Conservation (phyloP, 345 rosid species). For the Citrus sp. region DNA sequence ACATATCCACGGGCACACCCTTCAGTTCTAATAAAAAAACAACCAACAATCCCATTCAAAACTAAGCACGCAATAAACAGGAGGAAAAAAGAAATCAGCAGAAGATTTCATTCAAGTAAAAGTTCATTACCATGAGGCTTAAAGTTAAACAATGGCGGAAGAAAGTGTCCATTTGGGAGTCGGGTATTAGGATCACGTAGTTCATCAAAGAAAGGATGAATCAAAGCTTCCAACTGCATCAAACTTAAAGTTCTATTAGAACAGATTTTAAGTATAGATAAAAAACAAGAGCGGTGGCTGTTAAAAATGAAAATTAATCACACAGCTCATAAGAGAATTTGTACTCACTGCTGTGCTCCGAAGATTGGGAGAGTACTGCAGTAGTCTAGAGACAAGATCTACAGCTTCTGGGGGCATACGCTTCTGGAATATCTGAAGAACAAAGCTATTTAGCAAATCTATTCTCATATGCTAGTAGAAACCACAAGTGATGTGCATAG, state of each 20-base stretch:
- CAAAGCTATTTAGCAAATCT: neutral
- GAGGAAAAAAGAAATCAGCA: neutral
- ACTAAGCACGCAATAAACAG: neutral
- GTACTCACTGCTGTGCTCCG: slow-evolving; percentile 86
- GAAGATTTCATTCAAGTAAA: neutral
- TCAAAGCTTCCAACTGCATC: slow-evolving; percentile 74
- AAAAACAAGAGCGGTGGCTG: neutral
- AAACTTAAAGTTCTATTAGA: neutral
- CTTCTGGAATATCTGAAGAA: slow-evolving; percentile 80
- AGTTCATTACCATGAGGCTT: slow-evolving; percentile 70
- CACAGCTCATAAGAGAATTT: neutral
- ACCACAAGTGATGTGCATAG: neutral
- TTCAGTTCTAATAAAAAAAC: slow-evolving; percentile 60
- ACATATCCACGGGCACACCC: slow-evolving; percentile 54
- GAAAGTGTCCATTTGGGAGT: slow-evolving; percentile 82
- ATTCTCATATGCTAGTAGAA: neutral
- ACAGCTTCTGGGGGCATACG: slow-evolving; percentile 98
- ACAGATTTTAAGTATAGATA: neutral
- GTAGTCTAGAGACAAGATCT: slow-evolving; percentile 88
- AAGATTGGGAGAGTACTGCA: slow-evolving; percentile 96
- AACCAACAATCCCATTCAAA: neutral
- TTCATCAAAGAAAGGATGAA: slow-evolving; percentile 96
- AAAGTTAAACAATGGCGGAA: slow-evolving; percentile 95
- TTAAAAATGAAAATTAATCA: neutral
- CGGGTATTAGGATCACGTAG: slow-evolving; percentile 77